Percentiles rank a stretch among this genome's conserved stretches.
Conservation (phyloP, 1,284 basidiomycete species). For the Pyrrhoderma noxium region DNA sequence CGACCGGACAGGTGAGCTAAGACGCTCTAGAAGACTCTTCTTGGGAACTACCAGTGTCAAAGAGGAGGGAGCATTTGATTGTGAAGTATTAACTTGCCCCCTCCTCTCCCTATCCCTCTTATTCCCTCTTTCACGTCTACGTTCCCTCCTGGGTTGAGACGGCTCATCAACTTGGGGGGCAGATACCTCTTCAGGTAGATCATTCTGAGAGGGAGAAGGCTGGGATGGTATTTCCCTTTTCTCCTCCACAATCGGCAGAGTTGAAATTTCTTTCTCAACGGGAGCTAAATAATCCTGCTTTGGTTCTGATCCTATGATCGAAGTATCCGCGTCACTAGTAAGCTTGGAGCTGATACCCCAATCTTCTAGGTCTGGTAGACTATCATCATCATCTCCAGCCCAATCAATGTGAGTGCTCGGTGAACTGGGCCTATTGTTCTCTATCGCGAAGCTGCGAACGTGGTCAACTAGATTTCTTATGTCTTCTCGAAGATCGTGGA, state of each 20-base stretch:
- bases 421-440: conserved; percentile 15
- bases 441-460: conserved; percentile 20
- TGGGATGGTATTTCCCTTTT: not conserved
- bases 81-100: not conserved
- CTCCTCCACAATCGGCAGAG: not conserved
- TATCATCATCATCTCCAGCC: conserved; percentile 78
- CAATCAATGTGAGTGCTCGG: conserved; percentile 58
- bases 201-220: not conserved
- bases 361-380: conserved; percentile 72
- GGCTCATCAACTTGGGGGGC: not conserved
- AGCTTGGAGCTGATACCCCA: conserved; percentile 56
- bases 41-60: conserved; percentile 2
- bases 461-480: conserved; percentile 21
- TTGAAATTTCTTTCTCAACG: not conserved
- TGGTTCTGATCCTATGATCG: not conserved
- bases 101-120: conserved; percentile 10
- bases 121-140: conserved; percentile 14
- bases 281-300: not conserved
- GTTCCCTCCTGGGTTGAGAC: not conserved
- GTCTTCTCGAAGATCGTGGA: conserved; percentile 18
- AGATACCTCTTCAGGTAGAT: not conserved
- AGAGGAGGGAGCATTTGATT: not conserved
- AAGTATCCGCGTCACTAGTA: conserved; percentile 1
- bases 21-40: conserved; percentile 15
- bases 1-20: conserved; percentile 13